Evolutionary conservation across 2,329 filamentous ascomycete species (phyloP), one percentile per base, ranked within the genome.

Genomic region (Phyllosticta citribraziliensis): DNA sequence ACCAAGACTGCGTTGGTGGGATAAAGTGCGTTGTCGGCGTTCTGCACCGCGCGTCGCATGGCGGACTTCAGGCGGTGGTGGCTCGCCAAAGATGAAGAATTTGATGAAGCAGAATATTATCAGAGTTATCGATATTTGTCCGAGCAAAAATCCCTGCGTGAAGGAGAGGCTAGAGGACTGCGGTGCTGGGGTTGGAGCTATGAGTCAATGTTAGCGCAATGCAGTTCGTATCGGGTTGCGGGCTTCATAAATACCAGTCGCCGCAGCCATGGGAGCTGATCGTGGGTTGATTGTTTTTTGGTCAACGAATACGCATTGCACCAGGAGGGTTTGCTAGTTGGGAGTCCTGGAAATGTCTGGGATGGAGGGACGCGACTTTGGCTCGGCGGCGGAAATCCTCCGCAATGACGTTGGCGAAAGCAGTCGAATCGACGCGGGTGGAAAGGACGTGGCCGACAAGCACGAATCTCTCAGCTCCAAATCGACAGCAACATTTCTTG

Each of bases 81-180:
- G 86, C 71, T 97, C 94, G 68, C 94, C 94, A 72, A 99, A 97
- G 71, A 99, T 97, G 83, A 99, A 99, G 84, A 97, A 99, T 73
- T 96, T 96, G 75, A 99, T 97, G 76, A 99, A 97, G 67, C 88
- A 90, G 65, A 91, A 92, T 64, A 99, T 85, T 50, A 99, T 82
- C 24, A 97, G 79, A 14, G 96, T 89, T 54, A 99, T 89, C 1
- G 91, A 96, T 57, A 99, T 81, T 74, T 99, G 94, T 56, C 94
- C 94, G 33, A 97, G 81, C 56, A 99, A 85, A 67, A 99, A 88
- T 27, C 94, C 94, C 73, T 96, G 91, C 0, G 91, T 96, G 74
- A 97, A 97, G 40, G 91, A 94, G 67, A 94, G 80, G 51, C 90
- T 93, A 22, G 58, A 33, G 54, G 58, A 20, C 47, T 56, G 58